Base-by-base conservation (phyloP, 768 basidiomycete species). In the Roridomyces roridus region DNA sequence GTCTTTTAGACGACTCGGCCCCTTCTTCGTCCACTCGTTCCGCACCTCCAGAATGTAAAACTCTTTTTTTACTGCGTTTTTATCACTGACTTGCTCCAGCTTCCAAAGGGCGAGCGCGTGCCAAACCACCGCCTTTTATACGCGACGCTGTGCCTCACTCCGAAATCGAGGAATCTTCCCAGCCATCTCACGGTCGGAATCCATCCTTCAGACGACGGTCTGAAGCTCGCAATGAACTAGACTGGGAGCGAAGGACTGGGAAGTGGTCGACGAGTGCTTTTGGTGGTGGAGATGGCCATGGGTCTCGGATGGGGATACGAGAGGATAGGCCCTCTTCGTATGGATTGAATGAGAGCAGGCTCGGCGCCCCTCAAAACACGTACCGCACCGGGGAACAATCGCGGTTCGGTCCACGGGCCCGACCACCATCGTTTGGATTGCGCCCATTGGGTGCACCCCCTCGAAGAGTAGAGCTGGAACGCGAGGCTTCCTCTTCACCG, bases 71-170 rank as follows among this genome's bases (percentile, higher is more conserved):
- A 21, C 12, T 14, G 10, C 9, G 18, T 28, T 5, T 15, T 7
- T 28, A 11, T 14, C 17, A 28, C 15, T 10, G 9, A 14, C 1
- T 6, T 14, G 4, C 5, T 15, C 23, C 21, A n/a, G 14, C 31
- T 14, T 43, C 21, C 20, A 40, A n/a, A 9, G n/a, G 39, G 10
- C n/a, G 9, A 40, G 31, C 49, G 21, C 25, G n/a, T 34, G 45
- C 29, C 45, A 46, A 46, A 6, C 45, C 28, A 17, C 29, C 47
- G 20, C 18, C 55, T 2, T 57, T 62, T 29, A 20, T 25, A 17
- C 60, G 60, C 24, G 60, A 62, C 42, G 6, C 15, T 34, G 26
- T 46, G 11, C 45, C 46, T 24, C 52, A 55, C 26, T 11, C 52
- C 11, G 45, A 39, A n/a, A 21, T 24, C 15, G 46, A 23, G 12